Evolutionary conservation across 139 green algal species (phyloP).

Genomic region (Chlorella ohadii): DNA sequence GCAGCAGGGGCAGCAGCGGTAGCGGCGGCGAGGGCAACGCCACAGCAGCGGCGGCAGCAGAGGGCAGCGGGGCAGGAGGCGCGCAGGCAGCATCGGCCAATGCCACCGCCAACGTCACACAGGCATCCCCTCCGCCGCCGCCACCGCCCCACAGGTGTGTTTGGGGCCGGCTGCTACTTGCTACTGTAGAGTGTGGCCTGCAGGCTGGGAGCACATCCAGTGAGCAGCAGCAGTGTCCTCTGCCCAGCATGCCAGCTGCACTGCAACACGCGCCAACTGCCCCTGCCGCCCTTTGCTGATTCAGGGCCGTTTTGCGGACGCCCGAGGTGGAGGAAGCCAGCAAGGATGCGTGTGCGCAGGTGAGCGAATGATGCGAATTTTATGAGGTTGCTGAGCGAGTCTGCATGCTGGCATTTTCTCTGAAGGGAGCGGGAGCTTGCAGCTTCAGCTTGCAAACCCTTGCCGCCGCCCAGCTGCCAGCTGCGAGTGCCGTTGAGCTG

Average conservation of each 20-base stretch:
- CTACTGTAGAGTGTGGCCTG: not conserved
- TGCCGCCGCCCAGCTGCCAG: too few relatives aligned
- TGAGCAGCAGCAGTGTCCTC: too few relatives aligned
- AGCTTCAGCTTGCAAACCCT: too few relatives aligned
- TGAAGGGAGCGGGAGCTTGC: too few relatives aligned
- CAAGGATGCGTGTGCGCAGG: slow-evolving; percentile 19
- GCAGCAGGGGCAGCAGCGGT: not conserved
- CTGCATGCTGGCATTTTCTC: too few relatives aligned
- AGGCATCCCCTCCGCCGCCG: not conserved
- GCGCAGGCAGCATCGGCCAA: not conserved
- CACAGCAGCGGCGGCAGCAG: not conserved
- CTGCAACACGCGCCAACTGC: too few relatives aligned
- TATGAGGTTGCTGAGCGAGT: too few relatives aligned
- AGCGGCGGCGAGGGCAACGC: not conserved
- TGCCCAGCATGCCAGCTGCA: not conserved
- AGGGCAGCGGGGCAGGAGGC: not conserved
- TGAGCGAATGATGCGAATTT: not conserved
- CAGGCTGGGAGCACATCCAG: too few relatives aligned
- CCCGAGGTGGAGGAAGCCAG: slow-evolving; percentile 3
- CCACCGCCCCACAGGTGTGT: not conserved
- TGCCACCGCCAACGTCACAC: not conserved
- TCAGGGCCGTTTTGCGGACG: slow-evolving; percentile 7
- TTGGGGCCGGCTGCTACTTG: not conserved
- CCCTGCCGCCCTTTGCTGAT: not conserved
- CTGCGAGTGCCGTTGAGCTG: too few relatives aligned